A percentile compares a stretch with the other conserved stretches of the same genome.
phyloP scores from a whole-genome alignment of 2,329 filamentous ascomycete species.

The Xylaria digitata region DNA sequence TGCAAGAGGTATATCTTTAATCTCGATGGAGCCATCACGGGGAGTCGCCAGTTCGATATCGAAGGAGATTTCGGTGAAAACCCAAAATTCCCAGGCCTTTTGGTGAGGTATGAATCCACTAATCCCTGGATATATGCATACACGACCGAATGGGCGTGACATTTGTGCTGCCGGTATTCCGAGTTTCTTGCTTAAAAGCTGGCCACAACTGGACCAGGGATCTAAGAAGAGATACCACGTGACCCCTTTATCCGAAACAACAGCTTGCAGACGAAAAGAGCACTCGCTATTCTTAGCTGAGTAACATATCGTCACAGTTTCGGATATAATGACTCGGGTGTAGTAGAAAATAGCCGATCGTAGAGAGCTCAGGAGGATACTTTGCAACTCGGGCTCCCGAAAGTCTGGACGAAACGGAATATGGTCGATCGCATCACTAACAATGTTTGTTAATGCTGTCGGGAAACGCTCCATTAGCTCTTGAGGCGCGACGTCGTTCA shows the following conservation, averaged over 20 bases:
- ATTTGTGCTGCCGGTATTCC: constrained; percentile 19
- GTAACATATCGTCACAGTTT: constrained; percentile 46
- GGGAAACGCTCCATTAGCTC: constrained; percentile 44
- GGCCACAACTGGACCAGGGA: constrained; percentile 31
- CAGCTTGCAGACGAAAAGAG: constrained; percentile 41
- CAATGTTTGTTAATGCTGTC: constrained; percentile 32
- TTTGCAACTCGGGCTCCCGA: constrained; percentile 8
- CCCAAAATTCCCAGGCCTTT: constrained; percentile 38
- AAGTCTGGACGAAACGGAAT: constrained; percentile 21
- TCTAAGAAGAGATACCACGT: constrained; percentile 45
- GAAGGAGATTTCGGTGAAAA: constrained; percentile 34
- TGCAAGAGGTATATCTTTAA: constrained; percentile 1
- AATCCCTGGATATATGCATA: constrained; percentile 13
- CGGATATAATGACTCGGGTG: constrained; percentile 42
- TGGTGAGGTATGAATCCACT: constrained; percentile 17
- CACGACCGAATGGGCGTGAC: constrained; percentile 36
- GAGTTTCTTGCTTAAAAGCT: constrained; percentile 20
- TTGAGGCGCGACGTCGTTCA: constrained; percentile 36
- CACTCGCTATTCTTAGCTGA: constrained; percentile 27
- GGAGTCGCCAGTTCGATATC: constrained; percentile 34
- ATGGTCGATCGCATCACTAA: constrained; percentile 5
- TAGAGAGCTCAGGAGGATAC: constrained; percentile 27
- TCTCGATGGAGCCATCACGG: constrained; percentile 9
- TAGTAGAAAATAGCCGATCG: constrained; percentile 43
- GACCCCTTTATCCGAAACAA: constrained; percentile 38